Base-by-base conservation (phyloP, 2,329 filamentous ascomycete species). In the Monilinia fructigena region DNA sequence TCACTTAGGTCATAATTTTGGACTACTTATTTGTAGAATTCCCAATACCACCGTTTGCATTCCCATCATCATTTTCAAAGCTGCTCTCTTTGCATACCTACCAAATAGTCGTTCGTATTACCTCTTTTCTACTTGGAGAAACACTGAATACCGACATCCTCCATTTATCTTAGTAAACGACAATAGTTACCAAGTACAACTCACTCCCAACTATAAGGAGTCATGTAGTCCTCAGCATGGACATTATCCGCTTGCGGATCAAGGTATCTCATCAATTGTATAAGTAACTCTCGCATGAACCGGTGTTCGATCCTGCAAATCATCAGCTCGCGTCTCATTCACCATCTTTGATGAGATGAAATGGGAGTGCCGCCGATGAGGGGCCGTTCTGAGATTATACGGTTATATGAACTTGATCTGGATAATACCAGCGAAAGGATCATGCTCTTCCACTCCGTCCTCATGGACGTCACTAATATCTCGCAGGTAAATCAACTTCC, bases 361-460 rank as follows among this genome's bases (percentile, higher is more conserved):
- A 75, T 75, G 71, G 55, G 26, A 48, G 48, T 71, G 56, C 66
- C 71, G 70, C 58, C 66, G 70, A 64, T 68, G 68, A 70, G 71
- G 71, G 73, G 75, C 80, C 79, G 81, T 81, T 83, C 86, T 92
- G 89, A 94, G 90, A 95, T 88, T 87, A 95, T 90, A 95, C 91
- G 91, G 92, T 89, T 83, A 71, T 67, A 68, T 83, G 82, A 92
- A 94, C 91, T 94, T 94, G 91, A 94, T 93, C 91, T 92, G 90
- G 92, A 93, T 94, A 94, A 95, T 95, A 92, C 92, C 90, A 93
- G 93, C 93, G 93, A 93, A 95, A 96, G 93, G 90, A 96, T 95
- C 92, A 96, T 96, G 92, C 91, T 85, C 81, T 80, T 80, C 78
- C 74, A 38, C 48, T 55, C 77, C 74, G 75, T 71, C 72, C 74